Base-by-base conservation (phyloP, 306 rosid genomes). In the Malus asiatica region DNA sequence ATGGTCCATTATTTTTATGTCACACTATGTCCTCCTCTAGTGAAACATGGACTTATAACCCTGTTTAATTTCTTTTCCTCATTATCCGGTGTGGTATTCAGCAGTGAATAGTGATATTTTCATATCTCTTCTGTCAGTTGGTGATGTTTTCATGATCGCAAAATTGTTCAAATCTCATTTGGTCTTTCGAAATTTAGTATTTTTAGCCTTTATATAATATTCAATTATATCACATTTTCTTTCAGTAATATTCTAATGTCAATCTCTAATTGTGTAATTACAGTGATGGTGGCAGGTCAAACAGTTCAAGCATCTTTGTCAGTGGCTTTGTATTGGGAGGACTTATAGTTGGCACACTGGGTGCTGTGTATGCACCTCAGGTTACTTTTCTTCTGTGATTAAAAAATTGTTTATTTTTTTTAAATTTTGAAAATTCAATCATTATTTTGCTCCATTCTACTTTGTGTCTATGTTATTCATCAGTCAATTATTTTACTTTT, bases 321-420 rank as follows among this genome's bases (percentile, higher is more conserved):
- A 95, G 97, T 68, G 99, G 99, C 76, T 95, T 95, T 82, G 80
- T 95, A 78, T 81, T 95, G 89, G 99, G 97, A 79, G 99, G 97
- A 82, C 85, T 95, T 75, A 81, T 90, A 62, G 96, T 90, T 80
- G 99, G 99, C 78, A 83, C 99, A 19, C 88, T 95, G 66, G 96
- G 93, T 59, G 88, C 93, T 55, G 99, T 92, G n/a, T 95, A 89
- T 84, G 99, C 97, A 69, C 99, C 97, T 77, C 96, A 95, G 99
- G 99, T 95, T 58, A 71, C 66, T 38, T 38, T 18, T 78, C 77
- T 33, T 35, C 69, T 14, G 16, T 48, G 18, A 22, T 3, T 8
- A 33, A 46, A 33, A 46, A n/a, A 46, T 77, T 75, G 14, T 52
- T 73, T 66, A 25, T 66, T 0, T 35, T 6, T 48, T 15, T 48